phyloP scores from a whole-genome alignment of 2,329 filamentous ascomycete genomes.

The Aspergillus texensis region DNA sequence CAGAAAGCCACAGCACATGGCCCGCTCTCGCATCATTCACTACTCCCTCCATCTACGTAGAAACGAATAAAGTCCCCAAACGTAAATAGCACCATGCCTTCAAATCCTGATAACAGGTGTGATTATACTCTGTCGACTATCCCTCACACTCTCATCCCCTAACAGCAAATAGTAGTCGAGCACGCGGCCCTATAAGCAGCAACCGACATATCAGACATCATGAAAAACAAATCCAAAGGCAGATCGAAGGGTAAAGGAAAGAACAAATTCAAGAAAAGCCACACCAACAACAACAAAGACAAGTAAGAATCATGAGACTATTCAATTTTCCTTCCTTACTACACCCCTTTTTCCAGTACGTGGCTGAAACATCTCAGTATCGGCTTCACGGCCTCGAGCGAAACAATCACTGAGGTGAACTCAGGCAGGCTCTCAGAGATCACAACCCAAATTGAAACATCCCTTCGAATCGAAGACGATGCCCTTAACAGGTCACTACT shows the following conservation, averaged over 20 bases:
- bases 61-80: background rate
- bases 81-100: background rate
- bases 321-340: background rate
- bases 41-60: background rate
- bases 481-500: background rate
- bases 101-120: background rate
- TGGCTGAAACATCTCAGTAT: background rate
- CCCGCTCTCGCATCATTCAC: background rate
- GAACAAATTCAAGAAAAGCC: background rate
- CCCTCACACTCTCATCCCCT: background rate
- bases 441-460: conserved; percentile 6
- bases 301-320: background rate
- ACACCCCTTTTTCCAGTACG: background rate
- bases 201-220: background rate
- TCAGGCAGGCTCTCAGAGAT: conserved; percentile 3
- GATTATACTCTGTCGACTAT: background rate
- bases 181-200: background rate
- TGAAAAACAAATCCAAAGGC: conserved; percentile 1
- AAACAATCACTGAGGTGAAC: background rate
- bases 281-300: background rate
- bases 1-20: background rate
- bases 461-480: conserved; percentile 11
- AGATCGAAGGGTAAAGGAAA: background rate
- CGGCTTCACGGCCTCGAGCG: background rate
- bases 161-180: background rate